Evolutionary conservation across 208 protist species (phyloP), one percentile per base, ranked within the genome.

Genomic region (Crithidia acanthocephali): DNA sequence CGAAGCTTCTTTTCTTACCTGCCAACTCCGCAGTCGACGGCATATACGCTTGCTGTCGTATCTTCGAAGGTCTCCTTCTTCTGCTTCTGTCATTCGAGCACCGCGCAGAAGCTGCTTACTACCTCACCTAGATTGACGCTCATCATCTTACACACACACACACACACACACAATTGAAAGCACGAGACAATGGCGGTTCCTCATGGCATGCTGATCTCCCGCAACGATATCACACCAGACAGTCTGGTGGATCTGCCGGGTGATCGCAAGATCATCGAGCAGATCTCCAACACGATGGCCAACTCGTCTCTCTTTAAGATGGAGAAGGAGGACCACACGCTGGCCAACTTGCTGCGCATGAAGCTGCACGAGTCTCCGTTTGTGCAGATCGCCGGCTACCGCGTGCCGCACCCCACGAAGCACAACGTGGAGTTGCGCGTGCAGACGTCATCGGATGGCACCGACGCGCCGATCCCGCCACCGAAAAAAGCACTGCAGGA

Each of bases 201-300:
- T 50, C 92, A 96, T 87, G 92, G 92, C 56, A 96, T 96, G 92
- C 86, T 96, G 58, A 91, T 95, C 51, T 94, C 92, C 79, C 88
- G 94, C 70, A 96, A 96, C 79, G 92, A 96, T 57, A 96, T 96
- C 84, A 90, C 86, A 4, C 81, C 89, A 6, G 92, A 96, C 51
- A 96, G 81, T 65, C 80, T 96, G 32, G 85, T 96, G 47, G 92
- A 96, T 74, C 84, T 90, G 79, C 85, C 85, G 68, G 92, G 89
- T 23, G 85, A 88, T 66, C 81, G 77, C 60, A 96, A 96, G 74
- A 89, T 96, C 55, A 60, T 79, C 0, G 92, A 96, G 82, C 75
- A 88, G 45, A 79, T 92, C 59, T 84, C 82, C 32, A 93, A 85
- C 65, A 91, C 80, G 25, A 87, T 90, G 83, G 79, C 87, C 40